Conservation (phyloP, 139 green algal genomes). For the Monoraphidium neglectum region DNA sequence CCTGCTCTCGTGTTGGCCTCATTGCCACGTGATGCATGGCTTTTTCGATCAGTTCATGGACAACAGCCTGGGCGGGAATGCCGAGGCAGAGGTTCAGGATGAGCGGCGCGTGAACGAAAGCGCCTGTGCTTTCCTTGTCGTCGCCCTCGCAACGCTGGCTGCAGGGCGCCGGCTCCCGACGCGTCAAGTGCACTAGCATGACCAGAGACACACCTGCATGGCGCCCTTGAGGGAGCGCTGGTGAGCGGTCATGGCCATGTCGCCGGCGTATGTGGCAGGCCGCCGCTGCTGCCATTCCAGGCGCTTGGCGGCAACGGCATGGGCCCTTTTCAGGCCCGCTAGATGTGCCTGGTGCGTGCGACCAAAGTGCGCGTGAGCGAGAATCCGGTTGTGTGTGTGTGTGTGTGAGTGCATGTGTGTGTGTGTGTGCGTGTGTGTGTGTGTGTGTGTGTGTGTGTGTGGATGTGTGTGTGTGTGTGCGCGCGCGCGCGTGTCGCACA, state of each 20-base stretch:
- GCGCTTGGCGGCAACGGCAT: slow-evolving; percentile 26
- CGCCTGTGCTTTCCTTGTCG: neutral
- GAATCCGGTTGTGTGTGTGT: too few species aligned
- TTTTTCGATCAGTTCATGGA: slow-evolving; percentile 23
- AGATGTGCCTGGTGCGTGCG: slow-evolving; percentile 22
- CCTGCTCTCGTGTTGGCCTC: slow-evolving; percentile 31
- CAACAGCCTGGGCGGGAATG: neutral
- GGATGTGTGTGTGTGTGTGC: too few species aligned
- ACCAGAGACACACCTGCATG: neutral
- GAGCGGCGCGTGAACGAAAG: neutral
- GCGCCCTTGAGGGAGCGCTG: slow-evolving; percentile 3
- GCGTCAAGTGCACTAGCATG: neutral
- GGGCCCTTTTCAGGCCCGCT: neutral
- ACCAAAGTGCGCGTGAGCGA: too few species aligned
- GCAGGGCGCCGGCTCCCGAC: too few species aligned
- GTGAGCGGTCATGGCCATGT: slow-evolving; percentile 29
- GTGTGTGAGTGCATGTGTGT: too few species aligned
- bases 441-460: too few species aligned
- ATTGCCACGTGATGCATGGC: slow-evolving; percentile 22
- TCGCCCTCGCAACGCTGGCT: neutral
- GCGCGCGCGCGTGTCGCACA: too few species aligned
- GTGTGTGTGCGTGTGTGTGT: too few species aligned
- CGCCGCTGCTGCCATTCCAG: slow-evolving; percentile 32
- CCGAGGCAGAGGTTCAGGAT: neutral
- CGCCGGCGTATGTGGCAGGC: slow-evolving; percentile 25